Conservation (phyloP, 2,329 filamentous ascomycete species). For the Alternaria angustiovoidea region DNA sequence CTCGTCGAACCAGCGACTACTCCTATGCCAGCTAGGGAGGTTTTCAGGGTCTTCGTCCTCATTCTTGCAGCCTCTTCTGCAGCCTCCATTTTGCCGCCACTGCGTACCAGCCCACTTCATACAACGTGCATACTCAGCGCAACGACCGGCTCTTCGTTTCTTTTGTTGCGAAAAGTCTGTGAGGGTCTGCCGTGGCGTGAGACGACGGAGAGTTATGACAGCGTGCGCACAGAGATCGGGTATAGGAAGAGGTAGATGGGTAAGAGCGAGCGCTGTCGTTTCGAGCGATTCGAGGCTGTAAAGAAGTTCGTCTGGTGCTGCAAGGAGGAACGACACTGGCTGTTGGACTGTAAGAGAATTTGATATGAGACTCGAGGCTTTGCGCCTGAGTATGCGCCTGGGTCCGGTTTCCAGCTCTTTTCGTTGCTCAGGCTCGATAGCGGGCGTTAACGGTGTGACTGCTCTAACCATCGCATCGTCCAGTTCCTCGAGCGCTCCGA, state of each 20-base stretch:
- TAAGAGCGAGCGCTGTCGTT: conserved; percentile 40
- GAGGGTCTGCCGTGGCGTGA: conserved; percentile 35
- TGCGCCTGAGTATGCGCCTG: conserved; percentile 29
- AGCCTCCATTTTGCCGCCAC: conserved; percentile 44
- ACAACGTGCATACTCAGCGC: conserved; percentile 45
- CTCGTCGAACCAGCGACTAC: conserved; percentile 43
- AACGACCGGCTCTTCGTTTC: conserved; percentile 28
- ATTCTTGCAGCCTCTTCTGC: conserved; percentile 42
- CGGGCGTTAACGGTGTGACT: conserved; percentile 23
- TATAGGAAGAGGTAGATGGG: conserved; percentile 34
- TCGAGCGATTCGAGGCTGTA: conserved; percentile 46
- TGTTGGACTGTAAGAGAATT: conserved; percentile 2
- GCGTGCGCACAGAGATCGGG: conserved; percentile 45
- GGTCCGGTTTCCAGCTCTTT: conserved; percentile 13
- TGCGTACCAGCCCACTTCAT: conserved; percentile 45
- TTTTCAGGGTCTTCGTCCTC: conserved; percentile 45
- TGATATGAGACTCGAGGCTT: conserved; percentile 22
- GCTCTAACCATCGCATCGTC: conserved; percentile 39
- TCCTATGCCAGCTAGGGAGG: conserved; percentile 47
- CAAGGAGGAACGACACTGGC: conserved; percentile 28
- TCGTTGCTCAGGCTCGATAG: conserved; percentile 3
- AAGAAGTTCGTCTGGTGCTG: conserved; percentile 33
- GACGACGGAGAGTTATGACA: conserved; percentile 40
- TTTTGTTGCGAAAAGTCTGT: conserved; percentile 33
- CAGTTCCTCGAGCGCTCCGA: conserved; percentile 40